Percentiles rank a stretch among this genome's conserved stretches.
Evolutionary conservation across 805 yeast genomes (phyloP).

Genomic region (Yarrowia porcina): DNA sequence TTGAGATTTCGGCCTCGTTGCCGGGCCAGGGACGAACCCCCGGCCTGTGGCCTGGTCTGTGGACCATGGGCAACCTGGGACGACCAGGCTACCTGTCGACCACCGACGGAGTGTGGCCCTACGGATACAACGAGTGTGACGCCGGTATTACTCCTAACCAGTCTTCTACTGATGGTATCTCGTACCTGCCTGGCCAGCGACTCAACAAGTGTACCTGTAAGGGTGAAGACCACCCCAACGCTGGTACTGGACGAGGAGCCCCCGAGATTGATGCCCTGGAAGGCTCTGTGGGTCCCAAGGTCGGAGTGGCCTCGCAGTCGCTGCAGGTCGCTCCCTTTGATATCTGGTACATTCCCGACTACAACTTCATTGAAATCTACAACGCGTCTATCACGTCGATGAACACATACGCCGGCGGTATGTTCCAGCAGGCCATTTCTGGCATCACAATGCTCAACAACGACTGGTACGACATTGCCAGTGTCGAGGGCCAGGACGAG

Average conservation of each 20-base stretch:
- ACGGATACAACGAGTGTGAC: conserved; percentile 80
- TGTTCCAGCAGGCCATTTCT: conserved; percentile 88
- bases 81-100: conserved; percentile 87
- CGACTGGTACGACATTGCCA: conserved; percentile 74
- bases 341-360: conserved; percentile 91
- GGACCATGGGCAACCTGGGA: conserved; percentile 92
- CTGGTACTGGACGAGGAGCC: conserved; percentile 87
- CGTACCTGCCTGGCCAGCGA: conserved; percentile 81
- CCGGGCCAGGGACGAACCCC: conserved; percentile 75
- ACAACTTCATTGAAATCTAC: conserved; percentile 69
- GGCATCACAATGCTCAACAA: conserved; percentile 74
- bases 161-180: conserved; percentile 83
- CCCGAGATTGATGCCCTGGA: conserved; percentile 93
- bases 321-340: conserved; percentile 91
- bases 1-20: conserved; percentile 72
- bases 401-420: conserved; percentile 91
- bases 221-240: conserved; percentile 83
- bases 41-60: conserved; percentile 95
- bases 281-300: conserved; percentile 56
- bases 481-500: conserved; percentile 43
- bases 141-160: conserved; percentile 95
- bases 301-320: conserved; percentile 86
- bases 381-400: conserved; percentile 67
- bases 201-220: conserved; percentile 74
- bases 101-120: conserved; percentile 95